Evolutionary conservation across 768 basidiomycete genomes (phyloP), one percentile per base, ranked within the genome.

Genomic region (Tulasnella sp.): DNA sequence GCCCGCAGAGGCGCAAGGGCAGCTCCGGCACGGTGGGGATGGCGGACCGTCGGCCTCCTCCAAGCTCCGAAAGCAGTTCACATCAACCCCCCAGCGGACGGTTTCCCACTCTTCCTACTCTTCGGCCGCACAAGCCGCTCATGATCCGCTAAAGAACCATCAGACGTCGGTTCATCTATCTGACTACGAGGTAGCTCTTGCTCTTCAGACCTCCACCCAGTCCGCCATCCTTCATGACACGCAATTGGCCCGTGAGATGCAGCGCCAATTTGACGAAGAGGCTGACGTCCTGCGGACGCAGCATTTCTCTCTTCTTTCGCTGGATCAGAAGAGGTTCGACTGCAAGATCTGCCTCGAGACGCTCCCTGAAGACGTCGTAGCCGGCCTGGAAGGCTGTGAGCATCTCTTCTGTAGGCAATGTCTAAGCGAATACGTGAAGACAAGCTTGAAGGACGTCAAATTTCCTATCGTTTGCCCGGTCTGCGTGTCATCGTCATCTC

Each of bases 391-490:
- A 8, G 67, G 27, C 1, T 85, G 83, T 62, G 62, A 63, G 10
- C 83, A 85, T 64, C 61, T 60, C 15, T 78, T 79, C 65, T 85
- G 84, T 67, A 71, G 78, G 51, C 65, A 69, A 1, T 85, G 84
- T 64, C 61, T 83, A 50, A 70, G 66, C 55, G 62, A 60, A 3
- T 75, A 78, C 52, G 69, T 78, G 11, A 63, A 63, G 29, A 70
- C 74, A 4, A 77, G 76, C 67, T 71, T 85, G 19, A 70, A 72
- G 15, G 79, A 80, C 38, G 74, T 74, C 53, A 74, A 74, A 9
- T 84, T 76, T 49, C 84, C 84, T 3, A 77, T 85, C 29, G 65
- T 76, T 11, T 85, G 84, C 67, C 84, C 84, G 0, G 64, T 75
- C 30, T 86, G 84, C 60, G 68, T 71, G 12, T 66, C 71, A 11